Conservation (phyloP, 164 flowering plant species). For the Magnolia officinalis region DNA sequence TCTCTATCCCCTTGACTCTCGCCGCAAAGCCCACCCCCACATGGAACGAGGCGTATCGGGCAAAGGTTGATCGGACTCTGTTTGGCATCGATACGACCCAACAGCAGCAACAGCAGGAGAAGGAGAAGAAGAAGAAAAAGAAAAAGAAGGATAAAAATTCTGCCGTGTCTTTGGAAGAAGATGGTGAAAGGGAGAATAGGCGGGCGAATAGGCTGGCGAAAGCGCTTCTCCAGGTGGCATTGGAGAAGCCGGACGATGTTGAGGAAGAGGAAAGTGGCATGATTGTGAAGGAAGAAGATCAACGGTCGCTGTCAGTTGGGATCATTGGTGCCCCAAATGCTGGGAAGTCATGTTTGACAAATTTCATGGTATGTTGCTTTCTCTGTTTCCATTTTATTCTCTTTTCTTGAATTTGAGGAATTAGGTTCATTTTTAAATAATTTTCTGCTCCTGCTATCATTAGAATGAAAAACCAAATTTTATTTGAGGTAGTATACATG, state of each 20-base stretch:
- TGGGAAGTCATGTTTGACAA: constrained; percentile 89
- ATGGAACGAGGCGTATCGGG: constrained; percentile 67
- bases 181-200: constrained; percentile 37
- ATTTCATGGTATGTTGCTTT: constrained; percentile 59
- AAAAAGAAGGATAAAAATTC: constrained; percentile 14
- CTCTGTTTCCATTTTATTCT: background rate
- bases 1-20: constrained; percentile 23
- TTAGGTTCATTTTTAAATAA: background rate
- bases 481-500: no score
- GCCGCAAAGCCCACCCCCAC: constrained; percentile 19
- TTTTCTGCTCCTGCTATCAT: no score
- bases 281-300: constrained; percentile 80
- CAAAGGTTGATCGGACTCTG: constrained; percentile 40
- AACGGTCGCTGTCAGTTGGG: constrained; percentile 82
- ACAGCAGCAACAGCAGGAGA: background rate
- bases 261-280: constrained; percentile 34
- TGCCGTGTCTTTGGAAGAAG: constrained; percentile 15
- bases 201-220: constrained; percentile 43
- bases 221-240: constrained; percentile 57
- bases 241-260: constrained; percentile 48
- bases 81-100: constrained; percentile 35
- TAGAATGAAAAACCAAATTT: no score
- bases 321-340: constrained; percentile 97
- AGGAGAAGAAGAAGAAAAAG: background rate
- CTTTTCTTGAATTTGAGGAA: background rate